phyloP scores from a whole-genome alignment of 306 rosid species.

The Quercus glauca region DNA sequence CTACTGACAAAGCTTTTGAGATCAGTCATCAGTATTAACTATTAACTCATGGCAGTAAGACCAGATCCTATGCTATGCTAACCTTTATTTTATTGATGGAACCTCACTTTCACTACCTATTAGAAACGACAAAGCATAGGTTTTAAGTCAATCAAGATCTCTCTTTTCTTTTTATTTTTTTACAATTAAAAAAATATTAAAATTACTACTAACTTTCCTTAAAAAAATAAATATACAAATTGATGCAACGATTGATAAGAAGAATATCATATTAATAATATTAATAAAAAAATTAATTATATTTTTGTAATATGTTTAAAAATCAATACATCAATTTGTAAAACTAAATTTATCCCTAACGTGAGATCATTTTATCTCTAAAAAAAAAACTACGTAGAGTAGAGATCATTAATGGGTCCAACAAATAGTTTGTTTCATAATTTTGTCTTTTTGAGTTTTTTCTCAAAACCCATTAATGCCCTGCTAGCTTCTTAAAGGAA shows the following conservation, averaged over 20 bases:
- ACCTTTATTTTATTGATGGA: neutral
- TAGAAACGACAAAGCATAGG: neutral
- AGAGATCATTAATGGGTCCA: conserved; percentile 7
- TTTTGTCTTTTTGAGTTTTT: conserved; percentile 29
- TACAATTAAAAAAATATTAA: neutral
- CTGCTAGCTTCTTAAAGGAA: conserved; percentile 41
- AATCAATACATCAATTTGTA: no score
- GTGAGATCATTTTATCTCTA: no score
- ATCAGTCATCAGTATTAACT: neutral
- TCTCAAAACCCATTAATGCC: conserved; percentile 30
- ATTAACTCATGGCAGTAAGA: neutral
- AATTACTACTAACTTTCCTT: no score
- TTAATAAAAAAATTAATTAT: no score
- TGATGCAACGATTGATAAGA: no score
- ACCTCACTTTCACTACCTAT: neutral
- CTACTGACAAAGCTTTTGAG: neutral
- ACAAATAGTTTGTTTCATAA: conserved; percentile 29
- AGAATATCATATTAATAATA: no score
- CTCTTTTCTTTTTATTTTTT: no score
- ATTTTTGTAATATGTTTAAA: neutral
- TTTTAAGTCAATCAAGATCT: neutral
- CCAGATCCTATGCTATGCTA: neutral
- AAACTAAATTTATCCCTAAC: no score
- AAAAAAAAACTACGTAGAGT: no score
- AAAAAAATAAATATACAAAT: no score